Conservation (phyloP, 2,329 filamentous ascomycete species). For the Fusarium coicis region DNA sequence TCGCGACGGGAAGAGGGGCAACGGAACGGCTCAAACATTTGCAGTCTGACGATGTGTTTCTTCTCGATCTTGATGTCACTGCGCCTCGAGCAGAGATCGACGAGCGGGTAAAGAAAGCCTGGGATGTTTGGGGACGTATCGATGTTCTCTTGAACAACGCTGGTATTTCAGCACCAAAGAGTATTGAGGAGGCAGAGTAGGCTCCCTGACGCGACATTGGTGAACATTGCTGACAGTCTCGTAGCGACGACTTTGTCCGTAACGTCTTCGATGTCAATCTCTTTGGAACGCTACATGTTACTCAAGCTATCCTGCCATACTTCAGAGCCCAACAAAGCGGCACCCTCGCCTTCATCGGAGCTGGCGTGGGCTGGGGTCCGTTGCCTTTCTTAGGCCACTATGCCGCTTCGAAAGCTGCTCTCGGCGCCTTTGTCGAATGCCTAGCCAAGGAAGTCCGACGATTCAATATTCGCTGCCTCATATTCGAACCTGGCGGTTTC, state of each 20-base stretch:
- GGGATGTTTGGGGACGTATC: slow-evolving; percentile 1
- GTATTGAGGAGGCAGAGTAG: slow-evolving; percentile 10
- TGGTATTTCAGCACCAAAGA: background rate
- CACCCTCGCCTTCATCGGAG: background rate
- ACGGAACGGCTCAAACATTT: background rate
- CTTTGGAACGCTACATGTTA: background rate
- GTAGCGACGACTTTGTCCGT: background rate
- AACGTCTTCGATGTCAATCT: slow-evolving; percentile 11
- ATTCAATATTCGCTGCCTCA: slow-evolving; percentile 1
- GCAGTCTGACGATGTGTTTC: background rate
- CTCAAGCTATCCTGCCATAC: slow-evolving; percentile 5
- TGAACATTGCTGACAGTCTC: background rate
- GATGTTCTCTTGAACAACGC: slow-evolving; percentile 14
- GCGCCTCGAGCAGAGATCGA: background rate
- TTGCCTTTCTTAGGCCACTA: slow-evolving; percentile 6
- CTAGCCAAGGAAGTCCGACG: background rate
- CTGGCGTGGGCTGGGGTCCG: background rate
- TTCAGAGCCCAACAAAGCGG: background rate
- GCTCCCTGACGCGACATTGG: background rate
- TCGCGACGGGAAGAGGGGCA: slow-evolving; percentile 5
- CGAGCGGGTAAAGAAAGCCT: background rate
- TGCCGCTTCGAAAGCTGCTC: slow-evolving; percentile 10
- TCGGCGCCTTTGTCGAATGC: background rate
- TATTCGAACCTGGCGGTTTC: slow-evolving; percentile 3
- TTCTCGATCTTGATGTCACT: slow-evolving; percentile 7